These are phyloP conservation scores for Baudoinia panamericana DNA, from an alignment of 495 filamentous ascomycete species.

Conservation along the genomic window DNA sequence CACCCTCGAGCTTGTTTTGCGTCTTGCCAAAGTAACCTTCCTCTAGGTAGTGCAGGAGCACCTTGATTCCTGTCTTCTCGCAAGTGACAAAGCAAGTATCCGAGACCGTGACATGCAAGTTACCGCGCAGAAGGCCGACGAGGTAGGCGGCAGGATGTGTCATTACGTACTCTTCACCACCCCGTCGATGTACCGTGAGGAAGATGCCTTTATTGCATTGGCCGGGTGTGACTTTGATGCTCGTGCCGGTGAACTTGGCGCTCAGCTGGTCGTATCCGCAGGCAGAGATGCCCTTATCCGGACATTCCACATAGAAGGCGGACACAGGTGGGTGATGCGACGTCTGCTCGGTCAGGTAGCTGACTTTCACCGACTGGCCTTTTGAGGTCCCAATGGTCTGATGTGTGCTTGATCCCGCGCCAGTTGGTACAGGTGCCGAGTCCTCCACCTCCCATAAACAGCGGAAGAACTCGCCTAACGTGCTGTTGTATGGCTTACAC, in stretches of 20 bases:
- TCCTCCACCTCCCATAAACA: slow-evolving; percentile 91
- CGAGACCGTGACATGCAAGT: slow-evolving; percentile 68
- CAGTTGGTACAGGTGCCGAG: slow-evolving; percentile 31
- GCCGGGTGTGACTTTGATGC: slow-evolving; percentile 78
- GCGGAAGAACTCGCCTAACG: slow-evolving; percentile 95
- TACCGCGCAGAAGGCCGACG: slow-evolving; percentile 72
- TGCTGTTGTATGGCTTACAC: slow-evolving; percentile 97
- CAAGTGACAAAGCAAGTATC: slow-evolving; percentile 81
- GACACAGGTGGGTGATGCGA: slow-evolving; percentile 97
- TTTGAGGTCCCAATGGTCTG: too few species aligned
- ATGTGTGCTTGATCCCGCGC: too few species aligned
- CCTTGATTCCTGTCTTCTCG: slow-evolving; percentile 73
- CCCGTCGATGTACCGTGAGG: slow-evolving; percentile 64
- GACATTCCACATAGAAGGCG: slow-evolving; percentile 87
- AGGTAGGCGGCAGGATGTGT: slow-evolving; percentile 91
- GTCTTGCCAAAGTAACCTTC: slow-evolving; percentile 89
- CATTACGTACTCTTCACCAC: slow-evolving; percentile 84
- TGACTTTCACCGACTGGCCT: slow-evolving; percentile 54
- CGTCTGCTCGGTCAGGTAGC: slow-evolving; percentile 93
- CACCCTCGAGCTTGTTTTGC: slow-evolving; percentile 81
- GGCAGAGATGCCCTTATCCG: slow-evolving; percentile 77
- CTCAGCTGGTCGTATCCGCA: slow-evolving; percentile 89
- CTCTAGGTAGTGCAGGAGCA: slow-evolving; percentile 81
- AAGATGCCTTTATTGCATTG: slow-evolving; percentile 94
- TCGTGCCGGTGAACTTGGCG: slow-evolving; percentile 95